A percentile compares a stretch with the other conserved stretches of the same genome.
Conservation (phyloP, 345 rosid species). For the Hibiscus tridactylites region DNA sequence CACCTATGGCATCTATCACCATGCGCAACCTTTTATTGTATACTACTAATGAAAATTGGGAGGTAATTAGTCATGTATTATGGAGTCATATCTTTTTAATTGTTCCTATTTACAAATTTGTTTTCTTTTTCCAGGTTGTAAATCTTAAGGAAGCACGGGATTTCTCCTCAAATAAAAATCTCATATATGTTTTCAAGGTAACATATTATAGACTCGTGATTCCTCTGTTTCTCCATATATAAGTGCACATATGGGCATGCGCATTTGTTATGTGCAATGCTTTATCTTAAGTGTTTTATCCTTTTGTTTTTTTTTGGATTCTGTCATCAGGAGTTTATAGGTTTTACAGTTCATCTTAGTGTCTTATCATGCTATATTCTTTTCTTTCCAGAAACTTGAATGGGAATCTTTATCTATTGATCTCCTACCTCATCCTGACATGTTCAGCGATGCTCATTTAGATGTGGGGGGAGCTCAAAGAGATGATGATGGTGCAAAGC, state of each 20-base stretch:
- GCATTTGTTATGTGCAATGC: neutral
- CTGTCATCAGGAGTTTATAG: neutral
- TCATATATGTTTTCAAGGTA: slow-evolving; percentile 94
- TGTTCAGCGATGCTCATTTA: slow-evolving; percentile 87
- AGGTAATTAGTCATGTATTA: slow-evolving; percentile 37
- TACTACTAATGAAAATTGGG: slow-evolving; percentile 92
- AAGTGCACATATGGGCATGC: neutral
- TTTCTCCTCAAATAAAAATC: slow-evolving; percentile 61
- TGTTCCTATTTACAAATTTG: neutral
- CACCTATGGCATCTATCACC: slow-evolving; percentile 92
- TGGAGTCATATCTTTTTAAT: neutral
- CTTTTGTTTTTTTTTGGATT: neutral
- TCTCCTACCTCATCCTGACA: slow-evolving; percentile 99
- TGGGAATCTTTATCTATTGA: slow-evolving; percentile 97
- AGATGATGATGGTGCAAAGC: slow-evolving; percentile 98
- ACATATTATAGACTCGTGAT: neutral
- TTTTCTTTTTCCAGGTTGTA: slow-evolving; percentile 51
- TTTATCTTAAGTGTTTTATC: neutral
- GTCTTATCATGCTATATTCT: slow-evolving; percentile 25
- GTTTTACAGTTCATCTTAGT: neutral
- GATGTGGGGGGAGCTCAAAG: slow-evolving; percentile 59
- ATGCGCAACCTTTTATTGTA: slow-evolving; percentile 71
- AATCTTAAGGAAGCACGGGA: slow-evolving; percentile 98
- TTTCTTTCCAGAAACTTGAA: slow-evolving; percentile 78
- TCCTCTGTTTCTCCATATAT: neutral